Conservation (phyloP, 306 rosid genomes). For the Cicer arietinum region DNA sequence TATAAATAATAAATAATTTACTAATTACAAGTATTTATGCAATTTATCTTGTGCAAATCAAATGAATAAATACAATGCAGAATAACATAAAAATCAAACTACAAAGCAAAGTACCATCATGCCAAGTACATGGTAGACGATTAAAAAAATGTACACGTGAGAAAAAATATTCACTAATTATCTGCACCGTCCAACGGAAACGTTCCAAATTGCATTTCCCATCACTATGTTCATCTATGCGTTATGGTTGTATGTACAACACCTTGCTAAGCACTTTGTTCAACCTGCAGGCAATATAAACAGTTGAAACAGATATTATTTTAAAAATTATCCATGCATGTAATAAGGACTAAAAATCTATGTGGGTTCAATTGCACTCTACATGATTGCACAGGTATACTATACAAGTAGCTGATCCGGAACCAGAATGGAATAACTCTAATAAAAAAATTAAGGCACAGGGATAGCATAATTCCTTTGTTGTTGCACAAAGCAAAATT, state of each 20-base stretch:
- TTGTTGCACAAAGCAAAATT: conserved; percentile 34
- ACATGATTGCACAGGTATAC: background rate
- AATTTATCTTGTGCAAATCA: too few species aligned
- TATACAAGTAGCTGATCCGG: background rate
- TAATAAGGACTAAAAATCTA: background rate
- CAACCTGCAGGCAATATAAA: conserved; percentile 56
- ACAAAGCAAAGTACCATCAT: background rate
- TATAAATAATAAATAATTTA: too few species aligned
- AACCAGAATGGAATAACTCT: too few species aligned
- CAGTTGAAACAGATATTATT: background rate
- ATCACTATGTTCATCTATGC: conserved; percentile 36
- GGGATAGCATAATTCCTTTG: too few species aligned
- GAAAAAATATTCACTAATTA: conserved; percentile 35
- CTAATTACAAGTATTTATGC: too few species aligned
- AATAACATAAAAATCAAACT: background rate
- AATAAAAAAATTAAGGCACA: too few species aligned
- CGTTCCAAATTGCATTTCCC: conserved; percentile 45
- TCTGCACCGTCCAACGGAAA: conserved; percentile 44
- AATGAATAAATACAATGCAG: background rate
- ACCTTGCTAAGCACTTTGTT: conserved; percentile 41
- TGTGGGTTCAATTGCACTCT: too few species aligned
- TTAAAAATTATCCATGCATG: background rate
- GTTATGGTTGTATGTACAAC: conserved; percentile 57
- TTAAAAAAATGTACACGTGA: too few species aligned
- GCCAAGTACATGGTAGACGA: too few species aligned